phyloP scores from a whole-genome alignment of 306 rosid genomes.

The Dicorynia guianensis region DNA sequence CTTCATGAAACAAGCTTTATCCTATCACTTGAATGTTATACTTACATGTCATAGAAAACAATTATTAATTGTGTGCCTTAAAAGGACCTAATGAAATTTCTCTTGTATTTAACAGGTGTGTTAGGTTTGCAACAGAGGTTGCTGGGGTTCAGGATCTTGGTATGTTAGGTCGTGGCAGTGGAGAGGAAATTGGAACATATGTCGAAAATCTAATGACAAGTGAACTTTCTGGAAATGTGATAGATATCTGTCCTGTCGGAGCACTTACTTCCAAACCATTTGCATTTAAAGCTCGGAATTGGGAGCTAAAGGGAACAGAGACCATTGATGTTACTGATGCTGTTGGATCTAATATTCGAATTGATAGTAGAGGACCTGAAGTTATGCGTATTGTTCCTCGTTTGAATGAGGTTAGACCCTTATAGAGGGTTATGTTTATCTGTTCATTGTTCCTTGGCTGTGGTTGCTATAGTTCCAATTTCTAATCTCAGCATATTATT shows the following conservation, averaged over 20 bases:
- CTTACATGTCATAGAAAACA: conserved; percentile 23
- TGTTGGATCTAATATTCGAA: conserved; percentile 95
- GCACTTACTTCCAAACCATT: conserved; percentile 98
- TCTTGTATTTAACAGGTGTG: conserved; percentile 71
- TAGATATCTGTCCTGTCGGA: conserved; percentile 98
- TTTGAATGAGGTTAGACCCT: conserved; percentile 80
- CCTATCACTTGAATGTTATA: conserved; percentile 25
- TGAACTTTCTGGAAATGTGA: conserved; percentile 99
- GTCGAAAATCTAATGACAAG: conserved; percentile 96
- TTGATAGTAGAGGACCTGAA: conserved; percentile 98
- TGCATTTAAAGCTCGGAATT: conserved; percentile 97
- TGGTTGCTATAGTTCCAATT: conserved; percentile 7
- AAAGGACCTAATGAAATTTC: conserved; percentile 38
- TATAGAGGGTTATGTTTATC: conserved; percentile 33
- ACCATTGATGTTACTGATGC: conserved; percentile 98
- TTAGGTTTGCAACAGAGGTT: conserved; percentile 97
- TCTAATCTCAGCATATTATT: neutral
- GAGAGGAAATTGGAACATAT: conserved; percentile 98
- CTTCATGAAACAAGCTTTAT: conserved; percentile 20
- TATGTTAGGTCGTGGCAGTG: conserved; percentile 98
- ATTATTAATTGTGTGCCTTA: conserved; percentile 34
- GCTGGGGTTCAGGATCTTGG: conserved; percentile 99
- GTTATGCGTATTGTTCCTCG: conserved; percentile 95
- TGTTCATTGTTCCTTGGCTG: conserved; percentile 15
- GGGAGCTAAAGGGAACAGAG: conserved; percentile 97